These are phyloP conservation scores for Globisporangium alternatum DNA, from an alignment of 352 stramenopile species.

Conservation along the genomic window DNA sequence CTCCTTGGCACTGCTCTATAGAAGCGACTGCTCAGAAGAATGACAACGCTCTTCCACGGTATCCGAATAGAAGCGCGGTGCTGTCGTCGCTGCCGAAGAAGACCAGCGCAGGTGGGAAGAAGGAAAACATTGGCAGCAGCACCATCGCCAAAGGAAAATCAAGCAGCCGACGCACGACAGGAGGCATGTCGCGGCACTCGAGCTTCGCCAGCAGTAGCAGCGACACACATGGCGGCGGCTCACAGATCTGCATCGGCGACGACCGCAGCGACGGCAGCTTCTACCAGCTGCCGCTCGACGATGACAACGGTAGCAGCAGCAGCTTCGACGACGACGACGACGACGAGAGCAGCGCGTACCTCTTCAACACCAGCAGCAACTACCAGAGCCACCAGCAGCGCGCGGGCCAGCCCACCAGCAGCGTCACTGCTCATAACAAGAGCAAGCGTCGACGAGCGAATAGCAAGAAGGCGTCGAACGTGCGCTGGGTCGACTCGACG, in stretches of 20 bases:
- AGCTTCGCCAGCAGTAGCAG: not conserved
- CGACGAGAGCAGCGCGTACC: conserved; percentile 2
- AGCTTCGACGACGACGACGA: not conserved
- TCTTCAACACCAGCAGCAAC: conserved; percentile 1
- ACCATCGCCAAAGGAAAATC: too few relatives aligned
- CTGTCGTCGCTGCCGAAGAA: not conserved
- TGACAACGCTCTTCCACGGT: not conserved
- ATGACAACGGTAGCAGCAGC: not conserved
- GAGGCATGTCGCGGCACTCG: not conserved
- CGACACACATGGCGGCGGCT: not conserved
- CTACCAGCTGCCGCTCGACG: conserved; percentile 4
- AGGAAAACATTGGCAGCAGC: too few relatives aligned
- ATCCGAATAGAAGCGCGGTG: not conserved
- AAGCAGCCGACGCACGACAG: not conserved
- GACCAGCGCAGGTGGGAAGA: not conserved
- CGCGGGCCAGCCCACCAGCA: not conserved
- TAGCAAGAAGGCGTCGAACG: not conserved
- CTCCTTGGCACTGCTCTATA: not conserved
- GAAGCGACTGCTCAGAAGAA: not conserved
- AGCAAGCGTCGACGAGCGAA: conserved; percentile 1
- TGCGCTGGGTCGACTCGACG: conserved; percentile 8
- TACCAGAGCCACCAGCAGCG: not conserved
- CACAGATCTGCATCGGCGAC: conserved; percentile 1
- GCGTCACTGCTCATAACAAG: not conserved
- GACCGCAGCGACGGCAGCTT: not conserved